Conservation (phyloP, 768 basidiomycete genomes). For the Suillus decipiens region DNA sequence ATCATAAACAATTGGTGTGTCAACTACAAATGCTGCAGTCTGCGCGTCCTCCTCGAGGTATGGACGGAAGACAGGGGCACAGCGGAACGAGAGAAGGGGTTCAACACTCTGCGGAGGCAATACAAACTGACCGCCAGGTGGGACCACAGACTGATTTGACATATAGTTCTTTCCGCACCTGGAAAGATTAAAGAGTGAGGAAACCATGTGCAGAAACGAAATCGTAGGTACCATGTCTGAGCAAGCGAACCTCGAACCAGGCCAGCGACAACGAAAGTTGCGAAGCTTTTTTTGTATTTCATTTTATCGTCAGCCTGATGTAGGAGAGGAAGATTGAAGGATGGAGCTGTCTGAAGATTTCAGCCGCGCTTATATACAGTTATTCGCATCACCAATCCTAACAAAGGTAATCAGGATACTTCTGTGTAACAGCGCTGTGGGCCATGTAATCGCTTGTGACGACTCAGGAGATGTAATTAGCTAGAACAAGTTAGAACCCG, state of each 20-base stretch:
- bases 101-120: conserved; percentile 33
- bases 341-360: not conserved
- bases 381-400: not conserved
- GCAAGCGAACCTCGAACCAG: conserved; percentile 17
- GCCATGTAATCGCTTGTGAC: not conserved
- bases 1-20: conserved; percentile 38
- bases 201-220: not conserved
- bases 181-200: not conserved
- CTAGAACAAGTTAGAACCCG: not conserved
- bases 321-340: not conserved
- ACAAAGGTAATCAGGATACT: not conserved
- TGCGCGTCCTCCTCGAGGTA: conserved; percentile 45
- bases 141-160: conserved; percentile 39
- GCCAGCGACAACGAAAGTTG: conserved; percentile 16
- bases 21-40: conserved; percentile 34
- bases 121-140: conserved; percentile 48
- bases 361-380: not conserved
- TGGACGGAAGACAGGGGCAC: conserved; percentile 47
- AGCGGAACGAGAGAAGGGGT: conserved; percentile 48
- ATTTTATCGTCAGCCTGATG: conserved; percentile 10
- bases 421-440: not conserved
- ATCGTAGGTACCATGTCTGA: conserved; percentile 27
- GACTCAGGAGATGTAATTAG: not conserved
- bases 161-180: conserved; percentile 58
- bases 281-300: conserved; percentile 16